phyloP scores from a whole-genome alignment of 2,329 filamentous ascomycete genomes.

The Pyrenophora seminiperda region DNA sequence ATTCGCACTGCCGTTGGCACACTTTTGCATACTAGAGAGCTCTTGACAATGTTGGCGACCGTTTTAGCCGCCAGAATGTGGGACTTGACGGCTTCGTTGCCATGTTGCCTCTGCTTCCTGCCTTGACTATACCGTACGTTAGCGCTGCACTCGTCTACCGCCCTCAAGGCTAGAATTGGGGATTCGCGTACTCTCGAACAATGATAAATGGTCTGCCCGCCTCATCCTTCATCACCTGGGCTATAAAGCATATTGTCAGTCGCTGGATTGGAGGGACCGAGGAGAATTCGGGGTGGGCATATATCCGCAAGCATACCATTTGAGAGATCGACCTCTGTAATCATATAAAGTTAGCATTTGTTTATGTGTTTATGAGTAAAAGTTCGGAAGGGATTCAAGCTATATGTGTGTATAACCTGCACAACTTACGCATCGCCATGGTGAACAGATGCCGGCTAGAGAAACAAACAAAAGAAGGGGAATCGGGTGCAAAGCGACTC shows the following conservation, averaged over 20 bases:
- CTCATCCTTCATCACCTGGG: slow-evolving; percentile 91
- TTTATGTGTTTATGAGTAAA: slow-evolving; percentile 3
- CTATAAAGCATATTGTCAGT: slow-evolving; percentile 48
- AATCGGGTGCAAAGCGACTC: slow-evolving; percentile 4
- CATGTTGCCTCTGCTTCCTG: slow-evolving; percentile 95
- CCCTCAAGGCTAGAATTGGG: neutral
- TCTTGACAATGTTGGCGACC: slow-evolving; percentile 96
- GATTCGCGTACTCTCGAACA: slow-evolving; percentile 81
- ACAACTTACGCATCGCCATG: slow-evolving; percentile 50
- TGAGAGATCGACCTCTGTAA: slow-evolving; percentile 77
- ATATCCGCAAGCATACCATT: slow-evolving; percentile 65
- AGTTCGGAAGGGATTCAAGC: slow-evolving; percentile 13
- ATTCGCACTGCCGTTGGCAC: neutral
- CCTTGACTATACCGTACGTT: slow-evolving; percentile 70
- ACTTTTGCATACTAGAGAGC: slow-evolving; percentile 68
- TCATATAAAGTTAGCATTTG: slow-evolving; percentile 34
- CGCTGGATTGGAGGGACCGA: slow-evolving; percentile 17
- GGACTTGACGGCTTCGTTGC: slow-evolving; percentile 95
- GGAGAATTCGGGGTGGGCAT: slow-evolving; percentile 1
- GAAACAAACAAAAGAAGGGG: slow-evolving; percentile 7
- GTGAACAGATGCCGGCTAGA: slow-evolving; percentile 23
- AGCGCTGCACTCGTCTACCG: slow-evolving; percentile 26
- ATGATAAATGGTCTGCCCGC: slow-evolving; percentile 97
- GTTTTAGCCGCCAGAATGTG: slow-evolving; percentile 97
- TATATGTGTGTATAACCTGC: slow-evolving; percentile 20